These are phyloP conservation scores for Cicer cuneatum DNA, from an alignment of 306 rosid genomes.

Conservation along the genomic window DNA sequence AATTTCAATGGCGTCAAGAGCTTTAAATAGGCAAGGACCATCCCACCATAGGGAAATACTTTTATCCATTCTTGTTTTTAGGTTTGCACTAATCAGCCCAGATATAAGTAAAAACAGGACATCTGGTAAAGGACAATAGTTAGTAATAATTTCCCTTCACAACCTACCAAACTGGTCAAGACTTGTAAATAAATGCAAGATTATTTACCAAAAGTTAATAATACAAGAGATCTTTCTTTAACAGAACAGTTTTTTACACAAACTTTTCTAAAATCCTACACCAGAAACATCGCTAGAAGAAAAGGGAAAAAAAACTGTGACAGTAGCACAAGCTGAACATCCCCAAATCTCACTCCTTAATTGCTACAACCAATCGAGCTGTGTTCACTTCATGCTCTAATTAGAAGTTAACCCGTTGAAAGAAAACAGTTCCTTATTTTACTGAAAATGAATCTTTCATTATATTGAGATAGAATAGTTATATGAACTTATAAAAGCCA, in stretches of 20 bases:
- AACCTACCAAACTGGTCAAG: constrained; percentile 35
- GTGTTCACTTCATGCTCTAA: background rate
- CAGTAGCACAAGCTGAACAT: constrained; percentile 9
- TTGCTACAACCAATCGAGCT: constrained; percentile 21
- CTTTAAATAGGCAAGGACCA: constrained; percentile 94
- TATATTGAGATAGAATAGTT: background rate
- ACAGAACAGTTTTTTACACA: constrained; percentile 2
- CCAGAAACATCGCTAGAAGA: constrained; percentile 1
- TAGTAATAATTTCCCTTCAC: constrained; percentile 29
- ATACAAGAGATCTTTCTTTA: background rate
- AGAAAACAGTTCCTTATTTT: background rate
- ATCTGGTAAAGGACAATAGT: constrained; percentile 59
- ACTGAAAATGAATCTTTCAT: background rate
- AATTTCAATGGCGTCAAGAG: constrained; percentile 73
- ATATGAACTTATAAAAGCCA: background rate
- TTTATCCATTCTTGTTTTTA: constrained; percentile 73
- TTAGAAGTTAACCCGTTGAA: background rate
- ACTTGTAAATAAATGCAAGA: constrained; percentile 2
- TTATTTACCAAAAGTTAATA: too few species aligned
- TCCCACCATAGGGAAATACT: constrained; percentile 78
- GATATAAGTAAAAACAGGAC: constrained; percentile 87
- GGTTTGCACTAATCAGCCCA: constrained; percentile 75
- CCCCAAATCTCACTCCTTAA: constrained; percentile 5
- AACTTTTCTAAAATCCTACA: constrained; percentile 17
- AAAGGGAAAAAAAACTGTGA: background rate